Percentiles rank a stretch among this genome's conserved stretches.
These are phyloP conservation scores for Pluteus cervinus DNA, from an alignment of 768 basidiomycete genomes.

Conservation along the genomic window DNA sequence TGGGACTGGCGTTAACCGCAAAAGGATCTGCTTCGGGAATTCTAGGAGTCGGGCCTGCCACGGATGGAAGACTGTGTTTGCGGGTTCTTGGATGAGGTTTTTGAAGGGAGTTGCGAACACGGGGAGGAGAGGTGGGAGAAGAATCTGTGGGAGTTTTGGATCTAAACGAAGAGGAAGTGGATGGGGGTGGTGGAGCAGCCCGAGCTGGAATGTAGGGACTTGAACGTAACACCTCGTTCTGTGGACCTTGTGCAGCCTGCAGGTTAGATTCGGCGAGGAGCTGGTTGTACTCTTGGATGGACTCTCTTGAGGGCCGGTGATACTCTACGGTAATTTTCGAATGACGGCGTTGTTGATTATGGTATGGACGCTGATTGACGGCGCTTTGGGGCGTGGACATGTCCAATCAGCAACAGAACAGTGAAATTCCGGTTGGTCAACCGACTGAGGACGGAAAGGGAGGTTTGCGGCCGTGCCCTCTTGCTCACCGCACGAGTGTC, in stretches of 20 bases:
- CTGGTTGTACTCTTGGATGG: constrained; percentile 72
- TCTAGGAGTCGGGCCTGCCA: constrained; percentile 27
- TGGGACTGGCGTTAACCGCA: constrained; percentile 32
- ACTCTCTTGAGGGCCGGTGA: constrained; percentile 67
- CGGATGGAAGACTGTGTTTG: constrained; percentile 45
- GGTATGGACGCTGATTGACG: constrained; percentile 39
- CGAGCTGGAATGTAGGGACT: constrained; percentile 29
- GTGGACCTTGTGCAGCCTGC: constrained; percentile 51
- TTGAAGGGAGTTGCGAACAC: constrained; percentile 53
- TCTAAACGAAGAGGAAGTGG: constrained; percentile 32
- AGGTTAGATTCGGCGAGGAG: constrained; percentile 57
- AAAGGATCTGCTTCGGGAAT: constrained; percentile 55
- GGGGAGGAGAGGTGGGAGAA: constrained; percentile 25
- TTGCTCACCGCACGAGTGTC: too few relatives aligned
- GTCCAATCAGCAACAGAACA: constrained; percentile 9
- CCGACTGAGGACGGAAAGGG: too few relatives aligned
- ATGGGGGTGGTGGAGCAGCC: constrained; percentile 33
- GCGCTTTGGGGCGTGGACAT: constrained; percentile 43
- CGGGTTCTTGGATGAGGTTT: constrained; percentile 49
- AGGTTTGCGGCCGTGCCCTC: too few relatives aligned
- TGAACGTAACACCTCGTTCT: constrained; percentile 39
- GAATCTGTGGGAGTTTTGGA: constrained; percentile 43
- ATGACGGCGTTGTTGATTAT: constrained; percentile 37
- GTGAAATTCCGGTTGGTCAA: too few relatives aligned
- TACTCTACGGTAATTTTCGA: constrained; percentile 73